phyloP scores from a whole-genome alignment of 1,139 yeast genomes.

The Zygoascus sp. region DNA sequence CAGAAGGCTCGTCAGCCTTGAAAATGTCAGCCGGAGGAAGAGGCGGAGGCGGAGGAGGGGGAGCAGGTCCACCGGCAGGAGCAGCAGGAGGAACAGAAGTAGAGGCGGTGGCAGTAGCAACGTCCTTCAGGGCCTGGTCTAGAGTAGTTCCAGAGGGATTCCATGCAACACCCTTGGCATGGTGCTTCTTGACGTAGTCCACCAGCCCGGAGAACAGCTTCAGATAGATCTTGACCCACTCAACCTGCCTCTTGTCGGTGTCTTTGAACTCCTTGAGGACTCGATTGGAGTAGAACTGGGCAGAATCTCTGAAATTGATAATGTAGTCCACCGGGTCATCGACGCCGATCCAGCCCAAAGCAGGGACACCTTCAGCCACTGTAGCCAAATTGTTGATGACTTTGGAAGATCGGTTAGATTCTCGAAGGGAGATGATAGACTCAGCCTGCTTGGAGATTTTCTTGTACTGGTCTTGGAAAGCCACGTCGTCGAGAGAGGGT shows the following conservation, averaged over 20 bases:
- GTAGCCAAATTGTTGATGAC: slow-evolving; percentile 71
- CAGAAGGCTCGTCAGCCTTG: slow-evolving; percentile 39
- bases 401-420: slow-evolving; percentile 63
- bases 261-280: slow-evolving; percentile 79
- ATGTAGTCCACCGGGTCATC: slow-evolving; percentile 67
- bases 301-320: slow-evolving; percentile 82
- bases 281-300: slow-evolving; percentile 91
- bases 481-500: slow-evolving; percentile 51
- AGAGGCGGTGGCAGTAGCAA: slow-evolving; percentile 36
- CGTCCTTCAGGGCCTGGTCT: slow-evolving; percentile 36
- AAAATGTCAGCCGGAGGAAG: slow-evolving; percentile 74
- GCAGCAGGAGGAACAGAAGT: slow-evolving; percentile 31
- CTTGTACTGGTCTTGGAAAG: slow-evolving; percentile 51
- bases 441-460: slow-evolving; percentile 66
- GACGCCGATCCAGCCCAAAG: slow-evolving; percentile 83
- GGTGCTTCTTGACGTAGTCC: slow-evolving; percentile 68
- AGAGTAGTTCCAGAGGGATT: slow-evolving; percentile 40
- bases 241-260: slow-evolving; percentile 58
- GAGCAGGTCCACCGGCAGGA: slow-evolving; percentile 47
- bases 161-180: slow-evolving; percentile 82
- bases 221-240: slow-evolving; percentile 73
- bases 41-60: slow-evolving; percentile 55
- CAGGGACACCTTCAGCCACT: slow-evolving; percentile 83
- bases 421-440: slow-evolving; percentile 61
- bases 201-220: slow-evolving; percentile 64